Conservation (phyloP, 805 yeast species). For the Cyberlindnera americana region DNA sequence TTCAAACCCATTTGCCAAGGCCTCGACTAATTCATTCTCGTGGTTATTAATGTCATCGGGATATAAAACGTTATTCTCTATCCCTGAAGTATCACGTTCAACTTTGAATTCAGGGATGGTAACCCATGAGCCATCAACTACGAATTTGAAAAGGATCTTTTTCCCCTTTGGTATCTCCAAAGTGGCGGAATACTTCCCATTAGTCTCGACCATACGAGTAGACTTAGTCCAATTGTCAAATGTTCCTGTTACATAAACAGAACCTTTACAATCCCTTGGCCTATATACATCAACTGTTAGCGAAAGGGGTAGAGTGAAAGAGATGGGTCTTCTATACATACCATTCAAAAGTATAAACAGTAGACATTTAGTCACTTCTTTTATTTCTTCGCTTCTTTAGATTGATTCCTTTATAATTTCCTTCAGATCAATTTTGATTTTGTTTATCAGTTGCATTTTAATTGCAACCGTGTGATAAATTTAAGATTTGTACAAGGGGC, state of each 20-base stretch:
- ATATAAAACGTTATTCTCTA: conserved; percentile 48
- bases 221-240: conserved; percentile 55
- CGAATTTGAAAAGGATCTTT: conserved; percentile 46
- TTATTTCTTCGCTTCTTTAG: no score
- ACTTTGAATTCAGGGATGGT: conserved; percentile 37
- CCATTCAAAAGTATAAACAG: conserved; percentile 15
- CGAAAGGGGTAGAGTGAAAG: neutral
- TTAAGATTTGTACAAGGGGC: no score
- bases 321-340: no score
- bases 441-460: no score
- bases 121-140: conserved; percentile 57
- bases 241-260: conserved; percentile 59
- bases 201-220: conserved; percentile 36
- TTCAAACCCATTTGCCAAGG: conserved; percentile 1
- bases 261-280: conserved; percentile 28
- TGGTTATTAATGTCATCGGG: conserved; percentile 28
- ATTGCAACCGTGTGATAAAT: no score
- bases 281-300: conserved; percentile 16
- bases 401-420: no score
- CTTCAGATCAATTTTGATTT: no score
- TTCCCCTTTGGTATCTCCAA: conserved; percentile 36
- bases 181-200: conserved; percentile 42
- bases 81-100: conserved; percentile 43
- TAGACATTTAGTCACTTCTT: conserved; percentile 1
- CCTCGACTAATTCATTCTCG: conserved; percentile 1